Evolutionary conservation across 2,329 filamentous ascomycete genomes (phyloP).

Genomic region (Botryotinia narcissicola): DNA sequence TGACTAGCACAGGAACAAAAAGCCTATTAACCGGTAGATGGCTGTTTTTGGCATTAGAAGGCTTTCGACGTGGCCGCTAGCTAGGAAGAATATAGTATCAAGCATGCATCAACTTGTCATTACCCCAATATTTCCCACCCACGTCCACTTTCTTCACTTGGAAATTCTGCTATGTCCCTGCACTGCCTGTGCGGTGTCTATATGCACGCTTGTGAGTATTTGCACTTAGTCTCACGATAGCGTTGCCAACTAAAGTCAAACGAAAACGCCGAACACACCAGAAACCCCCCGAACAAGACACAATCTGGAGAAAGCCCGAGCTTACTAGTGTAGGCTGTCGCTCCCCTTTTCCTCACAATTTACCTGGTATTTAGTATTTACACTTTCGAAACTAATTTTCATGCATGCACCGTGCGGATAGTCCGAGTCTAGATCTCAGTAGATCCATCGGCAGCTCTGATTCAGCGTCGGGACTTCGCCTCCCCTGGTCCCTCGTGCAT

Average conservation of each 20-base stretch:
- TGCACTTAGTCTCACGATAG: not conserved
- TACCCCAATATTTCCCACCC: not conserved
- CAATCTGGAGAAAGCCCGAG: not conserved
- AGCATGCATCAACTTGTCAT: not conserved
- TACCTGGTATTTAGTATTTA: not conserved
- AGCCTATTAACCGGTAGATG: not conserved
- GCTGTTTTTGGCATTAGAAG: conserved; percentile 5
- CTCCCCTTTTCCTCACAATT: not conserved
- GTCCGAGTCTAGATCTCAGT: not conserved
- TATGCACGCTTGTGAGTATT: not conserved
- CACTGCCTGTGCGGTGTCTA: not conserved
- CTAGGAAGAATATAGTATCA: not conserved
- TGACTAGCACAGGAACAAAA: not conserved
- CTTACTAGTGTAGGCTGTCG: not conserved
- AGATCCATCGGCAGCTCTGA: not conserved
- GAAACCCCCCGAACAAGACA: too few species aligned
- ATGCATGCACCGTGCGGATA: not conserved
- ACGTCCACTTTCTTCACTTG: not conserved
- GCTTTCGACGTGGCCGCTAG: not conserved
- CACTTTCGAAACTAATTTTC: not conserved
- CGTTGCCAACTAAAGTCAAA: not conserved
- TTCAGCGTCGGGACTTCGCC: not conserved
- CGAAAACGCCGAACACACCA: not conserved
- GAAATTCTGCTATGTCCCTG: not conserved
- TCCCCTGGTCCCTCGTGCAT: not conserved